A percentile compares a stretch with the other conserved stretches of the same genome.
phyloP scores from a whole-genome alignment of 2,329 filamentous ascomycete species.

The Alternaria arbusti region DNA sequence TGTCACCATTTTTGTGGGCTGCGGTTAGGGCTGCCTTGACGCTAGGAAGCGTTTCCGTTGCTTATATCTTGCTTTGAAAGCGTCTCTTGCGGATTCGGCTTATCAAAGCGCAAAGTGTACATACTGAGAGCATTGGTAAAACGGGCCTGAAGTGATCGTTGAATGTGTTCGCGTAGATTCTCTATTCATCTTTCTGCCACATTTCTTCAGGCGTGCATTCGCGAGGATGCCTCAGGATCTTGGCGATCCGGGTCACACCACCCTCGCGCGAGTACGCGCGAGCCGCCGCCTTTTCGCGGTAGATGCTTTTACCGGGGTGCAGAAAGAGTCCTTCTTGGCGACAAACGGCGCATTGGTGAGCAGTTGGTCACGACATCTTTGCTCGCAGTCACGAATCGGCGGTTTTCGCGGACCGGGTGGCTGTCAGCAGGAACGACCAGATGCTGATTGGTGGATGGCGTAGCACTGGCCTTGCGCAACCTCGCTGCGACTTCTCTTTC shows the following conservation, averaged over 20 bases:
- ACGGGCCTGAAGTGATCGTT: neutral
- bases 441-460: neutral
- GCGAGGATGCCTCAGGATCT: neutral
- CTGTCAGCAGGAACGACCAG: neutral
- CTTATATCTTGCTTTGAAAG: neutral
- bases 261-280: slow-evolving; percentile 21
- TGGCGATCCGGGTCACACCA: slow-evolving; percentile 27
- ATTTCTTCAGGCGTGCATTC: neutral
- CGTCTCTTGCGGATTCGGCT: neutral
- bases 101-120: neutral
- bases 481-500: neutral
- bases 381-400: slow-evolving; percentile 11
- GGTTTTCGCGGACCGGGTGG: slow-evolving; percentile 11
- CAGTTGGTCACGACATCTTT: slow-evolving; percentile 27
- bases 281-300: slow-evolving; percentile 5
- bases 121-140: neutral
- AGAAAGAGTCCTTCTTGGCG: neutral
- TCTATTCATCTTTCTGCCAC: neutral
- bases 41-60: neutral
- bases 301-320: neutral
- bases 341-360: slow-evolving; percentile 6
- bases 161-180: neutral
- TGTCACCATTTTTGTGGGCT: neutral
- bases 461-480: neutral
- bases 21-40: slow-evolving; percentile 2